These are phyloP conservation scores for Tilletiopsis washingtonensis DNA, from an alignment of 1,284 basidiomycete genomes.

Conservation along the genomic window DNA sequence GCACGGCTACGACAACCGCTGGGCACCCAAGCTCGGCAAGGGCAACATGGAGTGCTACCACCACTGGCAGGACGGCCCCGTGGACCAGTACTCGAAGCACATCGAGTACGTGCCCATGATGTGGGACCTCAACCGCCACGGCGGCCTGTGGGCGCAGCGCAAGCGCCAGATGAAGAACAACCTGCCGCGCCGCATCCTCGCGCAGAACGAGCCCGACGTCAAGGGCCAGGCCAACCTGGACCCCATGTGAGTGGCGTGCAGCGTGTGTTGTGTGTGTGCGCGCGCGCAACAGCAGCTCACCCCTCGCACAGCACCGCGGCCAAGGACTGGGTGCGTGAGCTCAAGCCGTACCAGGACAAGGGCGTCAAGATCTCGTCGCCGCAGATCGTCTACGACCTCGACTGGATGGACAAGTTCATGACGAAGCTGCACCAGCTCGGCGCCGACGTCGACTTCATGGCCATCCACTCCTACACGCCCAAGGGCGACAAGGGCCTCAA, in stretches of 20 bases:
- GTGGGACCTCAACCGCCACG: slow-evolving; percentile 32
- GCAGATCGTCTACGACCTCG: slow-evolving; percentile 40
- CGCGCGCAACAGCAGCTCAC: neutral
- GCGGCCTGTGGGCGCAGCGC: slow-evolving; percentile 23
- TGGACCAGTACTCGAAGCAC: slow-evolving; percentile 16
- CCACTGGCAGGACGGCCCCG: slow-evolving; percentile 40
- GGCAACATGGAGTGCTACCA: slow-evolving; percentile 38
- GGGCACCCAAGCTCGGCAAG: slow-evolving; percentile 23
- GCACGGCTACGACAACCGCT: slow-evolving; percentile 19
- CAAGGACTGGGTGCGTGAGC: slow-evolving; percentile 28
- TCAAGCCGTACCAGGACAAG: slow-evolving; percentile 30
- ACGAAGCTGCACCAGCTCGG: slow-evolving; percentile 22
- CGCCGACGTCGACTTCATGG: slow-evolving; percentile 33
- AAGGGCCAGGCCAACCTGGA: slow-evolving; percentile 25
- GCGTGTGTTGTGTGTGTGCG: neutral
- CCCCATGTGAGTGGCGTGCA: too few relatives aligned
- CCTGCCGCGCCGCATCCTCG: slow-evolving; percentile 23
- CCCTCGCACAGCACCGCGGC: too few relatives aligned
- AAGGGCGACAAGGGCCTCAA: slow-evolving; percentile 20
- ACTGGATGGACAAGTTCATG: slow-evolving; percentile 39
- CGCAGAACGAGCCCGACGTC: slow-evolving; percentile 42
- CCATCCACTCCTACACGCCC: slow-evolving; percentile 45
- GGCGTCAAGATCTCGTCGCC: slow-evolving; percentile 37
- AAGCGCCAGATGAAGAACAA: slow-evolving; percentile 20
- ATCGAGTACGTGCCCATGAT: slow-evolving; percentile 39